Evolutionary conservation across 345 rosid genomes (phyloP), one percentile per base, ranked within the genome.

Genomic region (Raphanus sativus): DNA sequence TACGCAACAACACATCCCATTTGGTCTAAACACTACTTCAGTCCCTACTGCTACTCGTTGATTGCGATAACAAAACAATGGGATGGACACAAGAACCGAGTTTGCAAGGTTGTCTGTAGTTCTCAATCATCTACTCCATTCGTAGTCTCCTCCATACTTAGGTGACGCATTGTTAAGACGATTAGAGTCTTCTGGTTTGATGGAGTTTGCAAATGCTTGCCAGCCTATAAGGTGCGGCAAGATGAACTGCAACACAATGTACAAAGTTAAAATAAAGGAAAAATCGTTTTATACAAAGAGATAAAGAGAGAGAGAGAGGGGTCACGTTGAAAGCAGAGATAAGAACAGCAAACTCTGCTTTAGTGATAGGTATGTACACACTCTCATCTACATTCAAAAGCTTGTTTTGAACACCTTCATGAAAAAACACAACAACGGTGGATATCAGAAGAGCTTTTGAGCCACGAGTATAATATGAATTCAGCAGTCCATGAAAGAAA

Each of bases 361-460:
- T 88, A 28, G 90, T 90, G 71, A 92, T 59, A 2, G 97, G 97
- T 81, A 94, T 90, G 66, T 88, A 88, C 64, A 94, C 89, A 80
- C 65, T 92, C 75, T 94, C 97, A 50, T 94, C 97, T 79, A 90
- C 10, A 77, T 90, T 94, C 73, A 84, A 28, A 73, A 87, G 87
- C 87, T 83, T 89, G 85, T 90, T 92, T 82, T 92, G 98, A 72
- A 94, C 95, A 85, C 90, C 97, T 92, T 75, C 62, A 83, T 67
- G 2, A 12, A 2, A 69, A 77, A 3, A 77, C 67, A 15, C 71
- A 81, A 56, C 62, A 75, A n/a, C 24, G 64, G 40, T 34, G 11
- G 33, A 61, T 28, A 76, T 36, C 7, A 65, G 73, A 74, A 71
- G 69, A 59, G 34, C 26, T 40, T 69, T 48, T 2, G 32, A 21